Base-by-base conservation (phyloP, 2,329 filamentous ascomycete species). In the Xylaria sp. region DNA sequence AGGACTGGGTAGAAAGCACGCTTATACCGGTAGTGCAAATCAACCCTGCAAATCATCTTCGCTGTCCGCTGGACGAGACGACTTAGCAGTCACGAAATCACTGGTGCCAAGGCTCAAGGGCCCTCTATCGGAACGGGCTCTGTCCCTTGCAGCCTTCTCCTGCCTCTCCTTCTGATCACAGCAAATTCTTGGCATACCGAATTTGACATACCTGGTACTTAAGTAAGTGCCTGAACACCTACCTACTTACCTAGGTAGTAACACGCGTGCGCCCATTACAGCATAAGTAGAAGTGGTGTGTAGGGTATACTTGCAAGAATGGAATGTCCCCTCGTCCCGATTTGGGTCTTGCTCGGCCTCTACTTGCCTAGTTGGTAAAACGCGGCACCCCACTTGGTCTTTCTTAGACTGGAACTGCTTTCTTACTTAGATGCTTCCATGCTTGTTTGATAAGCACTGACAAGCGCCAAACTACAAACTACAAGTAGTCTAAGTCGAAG, bases 381-480 rank as follows among this genome's bases (percentile, higher is more conserved):
- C 30, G 10, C 23, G 18, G 7, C 7, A 25, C 46, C 57, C 63
- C 63, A 65, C 36, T 45, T 43, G 23, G 46, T 53, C 28, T 5
- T 20, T 30, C 41, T 45, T 46, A 28, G 56, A 43, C 50, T 53
- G 28, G 43, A 23, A 46, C 20, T n/a, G n/a, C 43, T n/a, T n/a
- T n/a, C n/a, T n/a, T n/a, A 46, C 43, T n/a, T 46, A 20, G 23
- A 46, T 45, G 43, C 43, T 12, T 46, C 12, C 46, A 23, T 30
- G 46, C 46, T 18, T 50, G 58, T 52, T 60, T 60, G 45, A 63
- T 63, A 36, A 63, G 39, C 32, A 53, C 59, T 39, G 57, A 36
- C 41, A 13, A n/a, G 30, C 46, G 34, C 18, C 28, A 28, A 56
- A n/a, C n/a, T n/a, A n/a, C n/a, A n/a, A n/a, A n/a, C n/a, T n/a